phyloP scores from a whole-genome alignment of 768 basidiomycete species.

The Tricholoma saponaceum region DNA sequence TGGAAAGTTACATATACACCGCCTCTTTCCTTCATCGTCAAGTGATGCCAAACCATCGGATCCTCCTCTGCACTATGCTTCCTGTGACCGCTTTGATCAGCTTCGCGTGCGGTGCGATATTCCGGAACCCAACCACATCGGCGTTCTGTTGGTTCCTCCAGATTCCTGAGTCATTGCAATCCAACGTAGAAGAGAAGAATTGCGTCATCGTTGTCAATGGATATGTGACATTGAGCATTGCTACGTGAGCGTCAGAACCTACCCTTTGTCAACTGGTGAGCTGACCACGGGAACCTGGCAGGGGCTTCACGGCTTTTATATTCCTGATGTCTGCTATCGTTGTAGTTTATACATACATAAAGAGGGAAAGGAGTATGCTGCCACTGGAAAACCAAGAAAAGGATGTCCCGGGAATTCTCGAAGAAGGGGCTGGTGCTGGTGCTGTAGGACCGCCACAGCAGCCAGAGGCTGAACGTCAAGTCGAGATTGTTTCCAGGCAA shows the following conservation, averaged over 20 bases:
- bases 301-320: neutral
- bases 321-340: neutral
- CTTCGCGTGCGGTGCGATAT: neutral
- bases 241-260: neutral
- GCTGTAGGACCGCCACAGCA: too few relatives aligned
- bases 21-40: neutral
- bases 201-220: neutral
- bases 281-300: neutral
- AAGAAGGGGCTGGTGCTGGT: too few relatives aligned
- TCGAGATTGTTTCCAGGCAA: too few relatives aligned
- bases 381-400: too few relatives aligned
- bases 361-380: neutral
- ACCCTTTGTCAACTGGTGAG: too few relatives aligned
- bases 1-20: too few relatives aligned
- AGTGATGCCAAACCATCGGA: neutral
- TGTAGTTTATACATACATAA: neutral
- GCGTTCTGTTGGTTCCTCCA: neutral
- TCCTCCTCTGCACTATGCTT: neutral
- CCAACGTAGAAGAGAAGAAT: neutral
- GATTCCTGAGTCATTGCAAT: neutral
- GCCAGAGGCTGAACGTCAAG: too few relatives aligned
- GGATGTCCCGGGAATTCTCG: too few relatives aligned
- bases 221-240: neutral
- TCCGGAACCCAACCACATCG: neutral
- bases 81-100: neutral